A percentile compares a stretch with the other conserved stretches of the same genome.
phyloP scores from a whole-genome alignment of 352 stramenopile genomes.

The Pilasporangium apinafurcum region DNA sequence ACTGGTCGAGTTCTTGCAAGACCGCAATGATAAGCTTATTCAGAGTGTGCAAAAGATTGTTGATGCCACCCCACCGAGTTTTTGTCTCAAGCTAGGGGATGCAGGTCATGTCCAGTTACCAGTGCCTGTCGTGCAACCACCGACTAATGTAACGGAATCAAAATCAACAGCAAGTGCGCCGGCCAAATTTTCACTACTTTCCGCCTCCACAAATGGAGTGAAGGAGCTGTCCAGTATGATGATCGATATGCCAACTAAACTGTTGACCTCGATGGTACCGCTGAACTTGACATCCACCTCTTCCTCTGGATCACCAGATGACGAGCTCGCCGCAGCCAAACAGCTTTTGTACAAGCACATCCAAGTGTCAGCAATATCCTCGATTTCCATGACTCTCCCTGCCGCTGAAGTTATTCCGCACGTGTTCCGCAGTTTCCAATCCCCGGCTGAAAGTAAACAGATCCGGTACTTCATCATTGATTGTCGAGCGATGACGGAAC shows the following conservation, averaged over 20 bases:
- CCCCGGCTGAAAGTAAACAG: conserved; percentile 14
- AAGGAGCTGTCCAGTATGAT: conserved; percentile 59
- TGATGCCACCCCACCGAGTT: conserved; percentile 52
- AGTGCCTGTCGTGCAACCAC: not conserved
- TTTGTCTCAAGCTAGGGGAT: conserved; percentile 46
- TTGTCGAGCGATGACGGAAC: conserved; percentile 46
- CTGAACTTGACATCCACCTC: conserved; percentile 11
- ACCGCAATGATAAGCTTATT: conserved; percentile 24
- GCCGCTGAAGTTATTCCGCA: conserved; percentile 54
- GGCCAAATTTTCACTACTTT: too few species aligned
- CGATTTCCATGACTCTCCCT: conserved; percentile 51
- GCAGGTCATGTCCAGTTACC: conserved; percentile 11
- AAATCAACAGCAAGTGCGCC: too few species aligned
- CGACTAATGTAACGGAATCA: conserved; percentile 27
- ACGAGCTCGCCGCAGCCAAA: conserved; percentile 16
- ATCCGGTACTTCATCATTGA: conserved; percentile 80
- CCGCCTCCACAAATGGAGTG: conserved; percentile 55
- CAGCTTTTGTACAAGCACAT: conserved; percentile 58
- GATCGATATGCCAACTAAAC: conserved; percentile 69
- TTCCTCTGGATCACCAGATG: conserved; percentile 12
- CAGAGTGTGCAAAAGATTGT: conserved; percentile 42
- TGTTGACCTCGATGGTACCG: conserved; percentile 36
- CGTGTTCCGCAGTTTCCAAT: conserved; percentile 70
- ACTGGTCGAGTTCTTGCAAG: conserved; percentile 39
- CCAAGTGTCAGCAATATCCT: conserved; percentile 35